These are phyloP conservation scores for Cucumis hystrix DNA, from an alignment of 306 rosid species.

Conservation along the genomic window DNA sequence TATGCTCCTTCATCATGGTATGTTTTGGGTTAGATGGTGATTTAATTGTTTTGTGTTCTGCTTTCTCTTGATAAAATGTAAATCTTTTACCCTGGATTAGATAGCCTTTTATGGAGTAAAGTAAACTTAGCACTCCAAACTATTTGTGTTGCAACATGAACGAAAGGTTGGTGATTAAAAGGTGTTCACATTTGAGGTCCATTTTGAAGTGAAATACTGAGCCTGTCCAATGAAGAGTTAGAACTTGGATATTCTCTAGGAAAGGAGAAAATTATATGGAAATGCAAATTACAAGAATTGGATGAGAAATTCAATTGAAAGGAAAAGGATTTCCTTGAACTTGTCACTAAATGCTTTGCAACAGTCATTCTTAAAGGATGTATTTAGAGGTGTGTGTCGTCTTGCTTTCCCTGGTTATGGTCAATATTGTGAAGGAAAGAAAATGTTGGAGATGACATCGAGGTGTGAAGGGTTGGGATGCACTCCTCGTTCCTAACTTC, in stretches of 20 bases:
- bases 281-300: neutral
- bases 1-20: no score
- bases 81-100: neutral
- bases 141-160: neutral
- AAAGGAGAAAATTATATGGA: neutral
- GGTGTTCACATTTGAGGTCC: neutral
- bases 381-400: neutral
- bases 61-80: neutral
- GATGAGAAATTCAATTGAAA: neutral
- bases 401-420: neutral
- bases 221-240: neutral
- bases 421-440: neutral
- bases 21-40: neutral
- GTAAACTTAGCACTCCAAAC: neutral
- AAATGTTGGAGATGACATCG: neutral
- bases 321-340: neutral
- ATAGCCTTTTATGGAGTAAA: neutral
- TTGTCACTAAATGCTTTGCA: neutral
- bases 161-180: neutral
- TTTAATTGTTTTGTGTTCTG: neutral
- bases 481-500: neutral
- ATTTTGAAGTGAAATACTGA: neutral
- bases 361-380: neutral
- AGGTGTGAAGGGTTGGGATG: neutral
- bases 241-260: neutral